Evolutionary conservation across 495 filamentous ascomycete genomes (phyloP), one percentile per base, ranked within the genome.

Genomic region (Aspergillus olivimuriae): DNA sequence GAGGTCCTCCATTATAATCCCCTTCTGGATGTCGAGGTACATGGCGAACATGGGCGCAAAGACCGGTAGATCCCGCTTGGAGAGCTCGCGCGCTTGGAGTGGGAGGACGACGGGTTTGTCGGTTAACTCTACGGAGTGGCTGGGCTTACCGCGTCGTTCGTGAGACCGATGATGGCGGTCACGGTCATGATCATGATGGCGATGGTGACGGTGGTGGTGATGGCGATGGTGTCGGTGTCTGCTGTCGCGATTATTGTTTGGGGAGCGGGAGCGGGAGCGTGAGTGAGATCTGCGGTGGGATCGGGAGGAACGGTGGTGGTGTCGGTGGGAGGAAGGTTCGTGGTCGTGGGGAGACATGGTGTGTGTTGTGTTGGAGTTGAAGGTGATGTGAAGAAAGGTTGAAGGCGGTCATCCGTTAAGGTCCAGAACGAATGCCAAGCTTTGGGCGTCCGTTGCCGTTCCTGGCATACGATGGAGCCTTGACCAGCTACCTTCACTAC

Each of bases 1-100:
- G 31, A 98, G 57, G 2, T 78, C 73, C 17, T 77, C 69, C 0
- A 97, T 62, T 19, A 74, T 51, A 2, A 86, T 58, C 8, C 77
- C 66, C 63, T 98, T 97, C 57, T 96, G 91, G 12, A 95, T 80
- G 51, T 95, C 87, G 19, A 98, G 73, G 56, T 97, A 98, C 51
- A 83, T 73, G 18, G 79, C 86, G 44, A 98, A 89, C 55, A 97
- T 75, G 0, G 84, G 75, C 47, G 72, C 72, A 52, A 85, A 86
- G 1, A 56, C 43, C 3, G 70, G 60, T 14, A 84, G 66, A 53
- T 94, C 86, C 35, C 67, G 68, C 45, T 83, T 84, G 1, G 73
- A 73, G 4, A 96, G 73, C 32, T 71, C 67, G 19, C 75, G 69
- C 8, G 86, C 79, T 32, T 77, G 65, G 49, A 77, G 82, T 0